phyloP scores from a whole-genome alignment of 352 stramenopile species.

The Phytopythium vexans region DNA sequence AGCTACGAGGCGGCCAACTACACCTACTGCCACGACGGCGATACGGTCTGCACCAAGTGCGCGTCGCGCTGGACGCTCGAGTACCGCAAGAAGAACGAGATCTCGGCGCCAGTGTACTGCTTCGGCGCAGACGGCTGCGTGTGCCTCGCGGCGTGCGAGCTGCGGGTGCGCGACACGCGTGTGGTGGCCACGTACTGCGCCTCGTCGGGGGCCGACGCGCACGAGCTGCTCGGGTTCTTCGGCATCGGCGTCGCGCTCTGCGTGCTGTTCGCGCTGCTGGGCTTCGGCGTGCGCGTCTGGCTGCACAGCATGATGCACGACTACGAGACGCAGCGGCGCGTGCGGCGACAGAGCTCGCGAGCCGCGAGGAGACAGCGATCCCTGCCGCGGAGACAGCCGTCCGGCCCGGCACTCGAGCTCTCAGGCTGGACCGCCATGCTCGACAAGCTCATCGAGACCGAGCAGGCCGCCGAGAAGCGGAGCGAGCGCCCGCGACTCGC shows the following conservation, averaged over 20 bases:
- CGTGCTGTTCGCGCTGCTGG: slow-evolving; percentile 20
- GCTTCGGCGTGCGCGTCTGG: slow-evolving; percentile 3
- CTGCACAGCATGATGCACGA: neutral
- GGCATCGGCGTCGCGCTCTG: slow-evolving; percentile 19
- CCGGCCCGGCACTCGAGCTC: slow-evolving; percentile 18
- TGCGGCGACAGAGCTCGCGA: neutral
- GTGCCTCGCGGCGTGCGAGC: slow-evolving; percentile 5
- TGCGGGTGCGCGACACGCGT: neutral
- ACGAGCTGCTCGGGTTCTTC: slow-evolving; percentile 23
- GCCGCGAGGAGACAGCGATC: neutral
- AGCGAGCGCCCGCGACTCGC: too few relatives aligned
- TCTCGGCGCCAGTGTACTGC: slow-evolving; percentile 7
- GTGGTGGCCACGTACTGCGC: slow-evolving; percentile 14
- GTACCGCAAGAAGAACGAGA: slow-evolving; percentile 16
- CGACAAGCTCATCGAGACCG: slow-evolving; percentile 29
- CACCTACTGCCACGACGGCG: slow-evolving; percentile 30
- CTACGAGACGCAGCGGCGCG: neutral
- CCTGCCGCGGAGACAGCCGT: slow-evolving; percentile 2
- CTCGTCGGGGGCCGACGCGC: slow-evolving; percentile 3
- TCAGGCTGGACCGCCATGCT: slow-evolving; percentile 29
- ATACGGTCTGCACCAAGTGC: slow-evolving; percentile 29
- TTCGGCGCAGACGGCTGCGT: slow-evolving; percentile 7
- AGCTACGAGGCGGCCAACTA: slow-evolving; percentile 26
- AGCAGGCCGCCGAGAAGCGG: slow-evolving; percentile 1
- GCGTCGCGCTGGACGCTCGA: slow-evolving; percentile 21